Base-by-base conservation (phyloP, 805 yeast genomes). In the Clavispora phyllophila region DNA sequence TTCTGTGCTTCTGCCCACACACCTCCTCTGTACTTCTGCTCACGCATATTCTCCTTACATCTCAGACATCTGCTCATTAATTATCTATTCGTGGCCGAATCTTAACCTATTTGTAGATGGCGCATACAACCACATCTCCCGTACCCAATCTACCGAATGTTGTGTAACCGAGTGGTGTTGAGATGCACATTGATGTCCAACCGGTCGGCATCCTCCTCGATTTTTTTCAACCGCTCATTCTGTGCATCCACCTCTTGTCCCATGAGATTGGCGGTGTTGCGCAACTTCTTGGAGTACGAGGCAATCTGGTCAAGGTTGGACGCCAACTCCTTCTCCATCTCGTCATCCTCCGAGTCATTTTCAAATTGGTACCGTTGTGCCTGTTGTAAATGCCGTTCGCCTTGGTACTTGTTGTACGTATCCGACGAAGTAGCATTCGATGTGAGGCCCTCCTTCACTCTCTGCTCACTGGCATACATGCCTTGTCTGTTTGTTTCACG, bases 331-430 rank as follows among this genome's bases (percentile, higher is more conserved):
- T 83, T 78, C 59, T 91, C 98, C 78, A 88, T 78, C 52, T 82
- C 93, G 55, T 89, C 96, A 62, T 93, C 98, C 60, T 91, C 97
- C 39, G 81, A 81, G 63, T 91, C 97, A 38, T 84, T 85, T 58
- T 88, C 96, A 54, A 87, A 86, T 55, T 86, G 87, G 63, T 84
- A 89, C 50, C 79, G 68, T 44, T 78, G 68, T 2, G 95, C 84
- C 29, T 79, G 81, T 14, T 70, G 69, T 37, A 79, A 72, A 48
- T 73, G 63, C 49, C 68, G 62, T 42, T 79, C 79, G 39, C 78
- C 77, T 42, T 70, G 74, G 48, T 76, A 77, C 56, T 78, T 76
- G 42, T 69, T 70, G 37, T 57, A 60, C 12, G 61, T 44, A 29
- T 70, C 75, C 2, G 63, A 56, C 37, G 46, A 57, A 4, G 68